These are phyloP conservation scores for Botrytis cinerea DNA, from an alignment of 2,329 filamentous ascomycete species.

Conservation along the genomic window DNA sequence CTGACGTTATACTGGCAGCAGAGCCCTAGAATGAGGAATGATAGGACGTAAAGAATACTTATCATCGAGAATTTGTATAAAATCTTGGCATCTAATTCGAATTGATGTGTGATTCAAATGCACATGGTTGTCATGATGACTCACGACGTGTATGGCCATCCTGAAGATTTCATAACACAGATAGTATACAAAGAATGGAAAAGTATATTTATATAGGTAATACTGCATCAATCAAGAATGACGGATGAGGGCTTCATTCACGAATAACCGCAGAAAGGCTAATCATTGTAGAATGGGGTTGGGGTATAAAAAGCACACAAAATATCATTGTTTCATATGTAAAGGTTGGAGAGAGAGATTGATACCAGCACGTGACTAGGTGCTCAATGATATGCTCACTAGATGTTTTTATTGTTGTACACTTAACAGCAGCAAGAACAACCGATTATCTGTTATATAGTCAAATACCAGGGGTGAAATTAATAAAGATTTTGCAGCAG, in stretches of 20 bases:
- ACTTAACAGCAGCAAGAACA: background rate
- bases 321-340: background rate
- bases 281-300: background rate
- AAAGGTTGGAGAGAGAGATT: background rate
- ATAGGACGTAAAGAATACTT: background rate
- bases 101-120: background rate
- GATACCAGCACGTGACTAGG: too few species aligned
- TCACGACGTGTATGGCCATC: background rate
- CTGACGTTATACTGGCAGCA: background rate
- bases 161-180: background rate
- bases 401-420: background rate
- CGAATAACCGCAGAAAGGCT: background rate
- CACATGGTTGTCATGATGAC: background rate
- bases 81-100: too few species aligned
- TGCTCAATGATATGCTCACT: background rate
- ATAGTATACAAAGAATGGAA: background rate
- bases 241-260: background rate
- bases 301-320: background rate
- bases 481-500: conserved; percentile 3
- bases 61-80: background rate
- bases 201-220: background rate
- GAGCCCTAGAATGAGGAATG: background rate
- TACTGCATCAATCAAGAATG: background rate
- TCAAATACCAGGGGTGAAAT: background rate
- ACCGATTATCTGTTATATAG: background rate